These are phyloP conservation scores for Chrysoporthe cubensis DNA, from an alignment of 2,329 filamentous ascomycete genomes.

Conservation along the genomic window DNA sequence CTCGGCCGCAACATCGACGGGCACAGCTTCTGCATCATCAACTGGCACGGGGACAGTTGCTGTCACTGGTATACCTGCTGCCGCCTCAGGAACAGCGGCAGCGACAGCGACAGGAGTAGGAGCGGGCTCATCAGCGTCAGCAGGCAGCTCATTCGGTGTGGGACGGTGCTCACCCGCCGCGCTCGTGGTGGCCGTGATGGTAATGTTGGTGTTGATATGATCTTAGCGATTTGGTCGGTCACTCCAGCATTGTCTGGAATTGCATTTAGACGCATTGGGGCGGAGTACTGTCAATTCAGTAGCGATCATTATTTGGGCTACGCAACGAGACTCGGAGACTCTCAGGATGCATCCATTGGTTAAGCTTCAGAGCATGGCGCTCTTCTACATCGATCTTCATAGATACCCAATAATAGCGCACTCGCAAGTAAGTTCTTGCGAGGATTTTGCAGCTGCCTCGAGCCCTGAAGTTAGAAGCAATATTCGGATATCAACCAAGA, in stretches of 20 bases:
- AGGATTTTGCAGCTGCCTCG: not conserved
- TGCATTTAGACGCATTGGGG: not conserved
- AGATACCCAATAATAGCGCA: not conserved
- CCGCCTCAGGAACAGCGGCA: not conserved
- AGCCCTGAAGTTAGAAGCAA: too few species aligned
- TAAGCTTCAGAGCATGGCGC: not conserved
- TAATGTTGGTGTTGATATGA: conserved; percentile 17
- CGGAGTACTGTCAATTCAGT: not conserved
- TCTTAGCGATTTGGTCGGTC: too few species aligned
- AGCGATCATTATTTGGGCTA: too few species aligned
- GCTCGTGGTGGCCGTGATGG: conserved; percentile 21
- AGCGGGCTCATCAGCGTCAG: conserved; percentile 16
- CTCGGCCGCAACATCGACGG: not conserved
- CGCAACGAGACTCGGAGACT: too few species aligned
- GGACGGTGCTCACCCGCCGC: conserved; percentile 18
- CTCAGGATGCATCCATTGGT: not conserved
- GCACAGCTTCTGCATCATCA: not conserved
- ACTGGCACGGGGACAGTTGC: conserved; percentile 3
- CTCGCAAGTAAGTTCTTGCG: not conserved
- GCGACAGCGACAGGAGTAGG: not conserved
- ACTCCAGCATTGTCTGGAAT: conserved; percentile 3
- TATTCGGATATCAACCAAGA: too few species aligned
- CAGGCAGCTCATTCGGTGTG: conserved; percentile 8
- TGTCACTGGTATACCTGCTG: not conserved
- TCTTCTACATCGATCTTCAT: not conserved